These are phyloP conservation scores for Astragalus glycyphyllos DNA, from an alignment of 306 rosid species.

Conservation along the genomic window DNA sequence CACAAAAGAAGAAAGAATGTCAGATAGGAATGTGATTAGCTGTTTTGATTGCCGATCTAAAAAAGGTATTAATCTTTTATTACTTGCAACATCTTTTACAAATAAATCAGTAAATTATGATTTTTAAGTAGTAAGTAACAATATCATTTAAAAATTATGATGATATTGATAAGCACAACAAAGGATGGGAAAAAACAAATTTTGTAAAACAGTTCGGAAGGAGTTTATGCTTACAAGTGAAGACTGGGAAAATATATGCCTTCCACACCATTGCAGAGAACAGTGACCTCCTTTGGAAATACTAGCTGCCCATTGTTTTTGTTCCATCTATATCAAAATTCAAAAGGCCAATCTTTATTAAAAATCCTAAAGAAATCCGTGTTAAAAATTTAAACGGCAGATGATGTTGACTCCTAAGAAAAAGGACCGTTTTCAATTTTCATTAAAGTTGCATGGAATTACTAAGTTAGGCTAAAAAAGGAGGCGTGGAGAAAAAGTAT, in stretches of 20 bases:
- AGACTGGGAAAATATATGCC: constrained; percentile 95
- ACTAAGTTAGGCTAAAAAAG: constrained; percentile 10
- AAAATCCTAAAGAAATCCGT: background rate
- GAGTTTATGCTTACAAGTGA: constrained; percentile 76
- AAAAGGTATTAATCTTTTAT: constrained; percentile 19
- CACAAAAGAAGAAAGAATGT: constrained; percentile 4
- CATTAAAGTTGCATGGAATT: background rate
- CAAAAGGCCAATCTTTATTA: constrained; percentile 32
- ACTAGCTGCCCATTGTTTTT: constrained; percentile 59
- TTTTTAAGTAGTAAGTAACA: constrained; percentile 2
- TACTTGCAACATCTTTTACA: background rate
- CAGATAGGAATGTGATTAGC: constrained; percentile 16
- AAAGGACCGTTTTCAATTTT: background rate
- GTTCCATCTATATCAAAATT: constrained; percentile 61
- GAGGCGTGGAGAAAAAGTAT: background rate
- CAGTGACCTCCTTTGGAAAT: constrained; percentile 84
- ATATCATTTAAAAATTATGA: constrained; percentile 9
- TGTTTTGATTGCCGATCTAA: constrained; percentile 13
- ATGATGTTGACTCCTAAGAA: constrained; percentile 12
- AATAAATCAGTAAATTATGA: background rate
- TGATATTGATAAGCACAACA: constrained; percentile 22
- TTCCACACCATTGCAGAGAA: constrained; percentile 92
- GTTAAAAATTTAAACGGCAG: background rate
- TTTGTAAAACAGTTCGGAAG: constrained; percentile 30
- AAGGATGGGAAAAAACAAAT: background rate